Evolutionary conservation across 306 rosid species (phyloP).

Genomic region (Pueraria montana): DNA sequence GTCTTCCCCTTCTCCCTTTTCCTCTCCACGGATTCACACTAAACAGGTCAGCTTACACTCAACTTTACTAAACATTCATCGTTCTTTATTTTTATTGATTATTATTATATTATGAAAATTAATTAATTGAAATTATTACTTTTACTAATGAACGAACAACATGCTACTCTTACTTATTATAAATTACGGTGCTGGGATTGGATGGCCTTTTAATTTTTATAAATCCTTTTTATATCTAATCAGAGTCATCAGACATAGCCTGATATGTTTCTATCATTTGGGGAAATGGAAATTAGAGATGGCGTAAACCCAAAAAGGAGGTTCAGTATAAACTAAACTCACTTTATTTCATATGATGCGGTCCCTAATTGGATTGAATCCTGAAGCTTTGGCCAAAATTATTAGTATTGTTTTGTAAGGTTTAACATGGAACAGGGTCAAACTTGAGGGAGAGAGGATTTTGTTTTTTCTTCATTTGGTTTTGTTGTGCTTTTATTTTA

Average conservation of each 20-base stretch:
- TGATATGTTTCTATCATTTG: neutral
- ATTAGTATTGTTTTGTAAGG: neutral
- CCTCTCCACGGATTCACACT: constrained; percentile 55
- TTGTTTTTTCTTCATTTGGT: neutral
- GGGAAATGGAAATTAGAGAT: constrained; percentile 11
- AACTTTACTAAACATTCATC: neutral
- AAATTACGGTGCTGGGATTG: too few relatives aligned
- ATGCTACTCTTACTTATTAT: too few relatives aligned
- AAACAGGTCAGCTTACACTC: constrained; percentile 46
- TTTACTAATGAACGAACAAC: neutral
- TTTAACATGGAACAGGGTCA: neutral
- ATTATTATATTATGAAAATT: neutral
- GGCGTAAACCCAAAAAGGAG: neutral
- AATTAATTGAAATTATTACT: neutral
- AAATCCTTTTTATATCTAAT: neutral
- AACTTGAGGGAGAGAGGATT: neutral
- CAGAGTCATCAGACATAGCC: too few relatives aligned
- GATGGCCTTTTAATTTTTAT: neutral
- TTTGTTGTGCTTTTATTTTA: neutral
- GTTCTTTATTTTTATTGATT: neutral
- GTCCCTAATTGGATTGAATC: neutral
- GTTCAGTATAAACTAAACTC: neutral
- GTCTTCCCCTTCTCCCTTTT: constrained; percentile 68
- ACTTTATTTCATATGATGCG: neutral
- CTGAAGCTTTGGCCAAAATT: neutral